A percentile compares a stretch with the other conserved stretches of the same genome.
Evolutionary conservation across 2,329 filamentous ascomycete species (phyloP).

Genomic region (Pyrenophora teres): DNA sequence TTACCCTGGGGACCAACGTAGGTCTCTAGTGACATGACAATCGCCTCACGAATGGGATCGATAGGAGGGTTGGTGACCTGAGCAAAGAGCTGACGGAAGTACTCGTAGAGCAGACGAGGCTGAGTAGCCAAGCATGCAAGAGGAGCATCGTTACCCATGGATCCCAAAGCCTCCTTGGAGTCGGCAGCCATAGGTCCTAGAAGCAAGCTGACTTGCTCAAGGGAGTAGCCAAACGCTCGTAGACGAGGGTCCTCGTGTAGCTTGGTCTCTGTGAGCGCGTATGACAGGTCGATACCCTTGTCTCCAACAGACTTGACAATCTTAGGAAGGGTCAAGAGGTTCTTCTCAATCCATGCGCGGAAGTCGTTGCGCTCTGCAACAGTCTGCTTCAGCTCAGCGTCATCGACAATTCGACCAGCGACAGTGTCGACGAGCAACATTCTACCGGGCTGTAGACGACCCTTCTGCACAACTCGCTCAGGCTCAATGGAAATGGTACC

Average conservation of each 20-base stretch:
- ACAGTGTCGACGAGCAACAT: constrained; percentile 96
- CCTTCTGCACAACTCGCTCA: constrained; percentile 88
- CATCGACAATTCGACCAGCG: constrained; percentile 89
- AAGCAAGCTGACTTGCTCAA: constrained; percentile 91
- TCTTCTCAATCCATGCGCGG: constrained; percentile 81
- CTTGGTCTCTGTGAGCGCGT: constrained; percentile 68
- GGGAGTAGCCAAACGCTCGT: constrained; percentile 88
- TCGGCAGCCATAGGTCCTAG: constrained; percentile 96
- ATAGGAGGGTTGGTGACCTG: constrained; percentile 98
- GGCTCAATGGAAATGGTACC: constrained; percentile 91
- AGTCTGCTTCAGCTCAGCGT: constrained; percentile 85
- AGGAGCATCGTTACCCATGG: constrained; percentile 97
- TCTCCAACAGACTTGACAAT: constrained; percentile 67
- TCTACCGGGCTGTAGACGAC: constrained; percentile 87
- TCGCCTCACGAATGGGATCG: constrained; percentile 93
- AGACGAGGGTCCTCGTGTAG: constrained; percentile 85
- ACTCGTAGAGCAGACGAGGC: constrained; percentile 88
- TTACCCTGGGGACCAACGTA: constrained; percentile 97
- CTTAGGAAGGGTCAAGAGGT: constrained; percentile 80
- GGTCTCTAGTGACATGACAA: constrained; percentile 97
- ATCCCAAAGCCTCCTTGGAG: constrained; percentile 94
- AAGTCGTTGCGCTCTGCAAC: constrained; percentile 89
- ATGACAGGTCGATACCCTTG: constrained; percentile 66
- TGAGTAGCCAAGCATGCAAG: constrained; percentile 89
- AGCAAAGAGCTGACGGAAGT: constrained; percentile 96